Conservation (phyloP, 2,329 filamentous ascomycete species). For the Trichoderma sp. region DNA sequence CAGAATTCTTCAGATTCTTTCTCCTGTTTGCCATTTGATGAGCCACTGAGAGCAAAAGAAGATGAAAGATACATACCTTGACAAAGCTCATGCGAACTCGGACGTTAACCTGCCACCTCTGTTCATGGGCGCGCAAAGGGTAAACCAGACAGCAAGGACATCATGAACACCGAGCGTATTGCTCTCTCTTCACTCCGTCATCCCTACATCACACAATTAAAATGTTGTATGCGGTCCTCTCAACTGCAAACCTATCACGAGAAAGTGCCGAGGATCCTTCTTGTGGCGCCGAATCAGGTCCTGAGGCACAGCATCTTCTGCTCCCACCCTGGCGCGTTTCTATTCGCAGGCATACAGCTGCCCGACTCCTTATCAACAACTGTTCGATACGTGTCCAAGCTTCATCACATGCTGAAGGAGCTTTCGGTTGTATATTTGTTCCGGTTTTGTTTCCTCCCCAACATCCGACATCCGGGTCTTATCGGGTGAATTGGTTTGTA, state of each 20-base stretch:
- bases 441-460: neutral
- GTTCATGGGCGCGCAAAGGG: neutral
- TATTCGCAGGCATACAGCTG: neutral
- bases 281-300: neutral
- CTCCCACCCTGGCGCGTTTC: neutral
- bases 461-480: neutral
- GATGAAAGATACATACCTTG: neutral
- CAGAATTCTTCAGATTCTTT: neutral
- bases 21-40: neutral
- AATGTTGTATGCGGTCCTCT: neutral
- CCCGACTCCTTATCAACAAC: neutral
- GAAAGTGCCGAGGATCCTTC: neutral
- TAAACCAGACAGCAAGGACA: neutral
- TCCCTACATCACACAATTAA: neutral
- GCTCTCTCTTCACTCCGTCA: neutral
- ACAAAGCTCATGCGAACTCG: neutral
- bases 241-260: neutral
- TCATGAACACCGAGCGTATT: neutral
- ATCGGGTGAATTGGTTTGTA: neutral
- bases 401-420: neutral
- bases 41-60: neutral
- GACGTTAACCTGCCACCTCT: neutral
- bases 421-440: neutral
- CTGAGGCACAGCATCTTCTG: neutral
- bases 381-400: neutral